These are phyloP conservation scores for Dioszegia hungarica DNA, from an alignment of 768 basidiomycete genomes.

Conservation along the genomic window DNA sequence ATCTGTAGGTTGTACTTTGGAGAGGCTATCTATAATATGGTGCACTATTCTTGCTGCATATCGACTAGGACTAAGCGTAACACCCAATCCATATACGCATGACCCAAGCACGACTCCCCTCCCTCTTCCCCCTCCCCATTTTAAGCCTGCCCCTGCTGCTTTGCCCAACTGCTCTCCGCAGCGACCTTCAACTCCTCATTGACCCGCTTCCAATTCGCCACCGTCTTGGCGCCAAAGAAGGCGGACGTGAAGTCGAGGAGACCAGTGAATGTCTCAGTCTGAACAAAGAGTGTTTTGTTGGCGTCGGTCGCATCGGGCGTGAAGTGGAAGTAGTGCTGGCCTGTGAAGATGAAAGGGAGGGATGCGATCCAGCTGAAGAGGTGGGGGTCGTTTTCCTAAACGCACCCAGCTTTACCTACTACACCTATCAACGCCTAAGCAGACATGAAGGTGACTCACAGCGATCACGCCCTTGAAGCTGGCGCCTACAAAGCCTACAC, in stretches of 20 bases:
- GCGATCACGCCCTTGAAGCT: neutral
- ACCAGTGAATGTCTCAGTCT: neutral
- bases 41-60: neutral
- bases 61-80: no score
- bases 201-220: neutral
- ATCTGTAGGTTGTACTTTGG: no score
- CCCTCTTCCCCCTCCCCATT: neutral
- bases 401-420: no score
- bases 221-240: neutral
- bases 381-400: neutral
- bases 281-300: neutral
- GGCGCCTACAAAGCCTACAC: neutral
- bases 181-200: constrained; percentile 3
- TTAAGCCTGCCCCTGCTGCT: neutral
- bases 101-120: no score
- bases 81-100: no score
- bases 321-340: constrained; percentile 1
- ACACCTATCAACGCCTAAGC: no score
- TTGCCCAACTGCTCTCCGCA: neutral
- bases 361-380: constrained; percentile 5
- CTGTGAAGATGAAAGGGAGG: constrained; percentile 6
- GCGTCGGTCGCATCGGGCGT: neutral
- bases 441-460: no score
- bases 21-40: neutral
- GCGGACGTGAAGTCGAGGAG: neutral